Conservation (phyloP, 768 basidiomycete genomes). For the Mycena pura region DNA sequence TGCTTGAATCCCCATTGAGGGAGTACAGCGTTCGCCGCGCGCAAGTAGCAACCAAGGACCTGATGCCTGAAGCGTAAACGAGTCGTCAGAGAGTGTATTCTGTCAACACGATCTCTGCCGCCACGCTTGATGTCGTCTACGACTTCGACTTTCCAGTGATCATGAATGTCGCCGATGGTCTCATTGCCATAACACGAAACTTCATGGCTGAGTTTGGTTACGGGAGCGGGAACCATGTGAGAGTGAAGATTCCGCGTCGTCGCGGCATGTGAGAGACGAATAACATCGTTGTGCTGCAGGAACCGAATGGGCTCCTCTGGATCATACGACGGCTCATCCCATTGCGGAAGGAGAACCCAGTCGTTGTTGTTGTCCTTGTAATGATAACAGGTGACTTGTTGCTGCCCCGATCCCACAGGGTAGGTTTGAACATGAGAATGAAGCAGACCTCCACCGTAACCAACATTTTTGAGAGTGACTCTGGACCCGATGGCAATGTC, state of each 20-base stretch:
- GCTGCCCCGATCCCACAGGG: constrained; percentile 90
- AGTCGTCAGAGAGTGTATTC: constrained; percentile 91
- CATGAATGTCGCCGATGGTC: constrained; percentile 86
- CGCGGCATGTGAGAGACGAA: constrained; percentile 82
- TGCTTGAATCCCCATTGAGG: constrained; percentile 99
- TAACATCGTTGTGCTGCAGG: constrained; percentile 75
- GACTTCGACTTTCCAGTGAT: constrained; percentile 92
- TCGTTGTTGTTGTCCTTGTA: constrained; percentile 99
- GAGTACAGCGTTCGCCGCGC: constrained; percentile 85
- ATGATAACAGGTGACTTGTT: constrained; percentile 99
- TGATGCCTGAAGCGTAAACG: constrained; percentile 84
- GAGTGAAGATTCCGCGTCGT: constrained; percentile 95
- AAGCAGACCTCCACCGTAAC: constrained; percentile 94
- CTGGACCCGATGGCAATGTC: constrained; percentile 92
- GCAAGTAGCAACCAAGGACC: constrained; percentile 83
- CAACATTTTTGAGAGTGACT: constrained; percentile 95
- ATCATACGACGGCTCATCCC: constrained; percentile 76
- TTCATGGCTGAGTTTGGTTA: constrained; percentile 89
- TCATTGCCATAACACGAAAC: constrained; percentile 94
- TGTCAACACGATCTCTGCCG: constrained; percentile 58
- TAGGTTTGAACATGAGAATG: constrained; percentile 98
- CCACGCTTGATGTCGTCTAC: constrained; percentile 86
- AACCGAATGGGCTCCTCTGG: constrained; percentile 72
- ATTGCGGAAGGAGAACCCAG: constrained; percentile 80
- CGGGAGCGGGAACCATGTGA: constrained; percentile 84